Conservation (phyloP, 2,329 filamentous ascomycete species). For the Elsinoe ampelina region DNA sequence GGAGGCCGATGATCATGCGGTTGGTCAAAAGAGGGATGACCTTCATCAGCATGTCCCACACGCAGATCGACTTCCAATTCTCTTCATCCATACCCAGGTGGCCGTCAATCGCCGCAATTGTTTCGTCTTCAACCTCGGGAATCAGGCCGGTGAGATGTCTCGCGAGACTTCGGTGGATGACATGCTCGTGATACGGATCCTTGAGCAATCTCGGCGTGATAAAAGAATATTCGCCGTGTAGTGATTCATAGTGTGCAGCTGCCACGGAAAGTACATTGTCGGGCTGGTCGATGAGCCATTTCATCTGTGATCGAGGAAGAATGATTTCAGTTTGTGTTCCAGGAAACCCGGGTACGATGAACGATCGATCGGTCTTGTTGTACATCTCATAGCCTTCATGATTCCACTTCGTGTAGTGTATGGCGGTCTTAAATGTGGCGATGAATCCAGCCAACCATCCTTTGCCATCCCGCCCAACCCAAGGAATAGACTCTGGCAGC, state of each 20-base stretch:
- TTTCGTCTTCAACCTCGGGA: slow-evolving; percentile 31
- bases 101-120: slow-evolving; percentile 26
- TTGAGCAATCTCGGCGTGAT: slow-evolving; percentile 28
- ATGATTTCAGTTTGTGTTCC: slow-evolving; percentile 22
- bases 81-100: slow-evolving; percentile 31
- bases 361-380: slow-evolving; percentile 5
- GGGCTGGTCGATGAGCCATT: slow-evolving; percentile 36
- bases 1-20: slow-evolving; percentile 36
- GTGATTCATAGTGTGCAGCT: slow-evolving; percentile 30
- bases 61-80: slow-evolving; percentile 29
- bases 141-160: slow-evolving; percentile 31
- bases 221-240: slow-evolving; percentile 34
- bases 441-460: slow-evolving; percentile 1
- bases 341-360: background rate
- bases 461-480: slow-evolving; percentile 3
- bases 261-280: slow-evolving; percentile 31
- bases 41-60: slow-evolving; percentile 29
- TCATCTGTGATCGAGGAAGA: slow-evolving; percentile 21
- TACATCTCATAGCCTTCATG: slow-evolving; percentile 3
- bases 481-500: background rate
- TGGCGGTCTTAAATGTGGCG: background rate
- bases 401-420: slow-evolving; percentile 2
- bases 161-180: slow-evolving; percentile 34
- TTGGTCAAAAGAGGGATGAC: slow-evolving; percentile 36
- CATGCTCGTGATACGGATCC: slow-evolving; percentile 34